Evolutionary conservation across 495 filamentous ascomycete species (phyloP), one percentile per base, ranked within the genome.

Genomic region (Penicillium verhagenii): DNA sequence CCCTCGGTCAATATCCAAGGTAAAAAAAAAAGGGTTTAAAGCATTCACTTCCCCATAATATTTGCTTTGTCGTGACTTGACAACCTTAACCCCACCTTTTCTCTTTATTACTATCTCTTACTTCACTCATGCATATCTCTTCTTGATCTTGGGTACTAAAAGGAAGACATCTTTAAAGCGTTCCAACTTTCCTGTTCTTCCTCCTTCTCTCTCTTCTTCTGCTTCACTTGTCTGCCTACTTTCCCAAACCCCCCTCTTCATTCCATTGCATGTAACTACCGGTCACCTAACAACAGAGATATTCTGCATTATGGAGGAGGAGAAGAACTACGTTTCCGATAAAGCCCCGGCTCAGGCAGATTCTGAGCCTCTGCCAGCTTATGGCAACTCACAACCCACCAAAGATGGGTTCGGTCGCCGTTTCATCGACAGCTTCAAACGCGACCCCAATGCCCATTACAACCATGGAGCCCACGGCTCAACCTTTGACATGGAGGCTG

Each of bases 361-460:
- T 23, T 24, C 55, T 11, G 72, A 75, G 16, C 55, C 59, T 11
- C 54, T 66, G 23, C 72, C 74, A 0, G 47, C 50, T 29, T 79
- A 79, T 55, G 78, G 78, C 23, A 69, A 79, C 44, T 59, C 71
- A 3, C 53, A 64, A 20, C n/a, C 60, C 1, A 66, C 70, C 2
- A 56, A 60, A 25, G 68, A 55, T 10, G 59, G 62, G 46, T 61
- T 77, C 7, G 45, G 81, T 1, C 64, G 71, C 11, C 79, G 81
- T 21, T 73, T 91, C 54, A 53, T 88, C 52, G 86, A 96, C 69
- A 87, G 90, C 64, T 96, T 97, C 79, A 86, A 85, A 61, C 79
- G 86, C 24, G 91, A 96, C 56, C 89, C 90, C 2, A 83, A 84
- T 64, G 74, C 79, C 4, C 77, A 77, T 44, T n/a, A n/a, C n/a